These are phyloP conservation scores for Spinacia oleracea DNA, from an alignment of 179 eudicot genomes.

Conservation along the genomic window DNA sequence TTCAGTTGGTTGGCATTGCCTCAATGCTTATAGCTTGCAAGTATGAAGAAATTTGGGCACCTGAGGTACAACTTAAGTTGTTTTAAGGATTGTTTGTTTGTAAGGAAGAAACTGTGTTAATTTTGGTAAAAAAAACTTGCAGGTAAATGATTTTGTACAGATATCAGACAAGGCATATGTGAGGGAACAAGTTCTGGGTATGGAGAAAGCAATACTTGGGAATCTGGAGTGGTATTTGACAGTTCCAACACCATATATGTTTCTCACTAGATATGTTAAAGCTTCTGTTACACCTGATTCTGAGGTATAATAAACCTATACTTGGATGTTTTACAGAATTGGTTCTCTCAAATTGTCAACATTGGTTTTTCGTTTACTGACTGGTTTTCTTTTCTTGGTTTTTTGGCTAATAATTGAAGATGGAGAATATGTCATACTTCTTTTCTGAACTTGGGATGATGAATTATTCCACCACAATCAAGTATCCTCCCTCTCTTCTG, in stretches of 20 bases:
- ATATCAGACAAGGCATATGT: slow-evolving; percentile 77
- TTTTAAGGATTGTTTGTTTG: not conserved
- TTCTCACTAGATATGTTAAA: slow-evolving; percentile 62
- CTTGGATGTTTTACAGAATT: no score
- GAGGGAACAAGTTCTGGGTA: slow-evolving; percentile 58
- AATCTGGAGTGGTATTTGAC: slow-evolving; percentile 70
- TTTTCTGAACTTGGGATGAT: slow-evolving; percentile 67
- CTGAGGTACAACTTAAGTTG: slow-evolving; percentile 38
- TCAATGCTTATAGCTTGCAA: slow-evolving; percentile 84
- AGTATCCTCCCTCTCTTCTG: slow-evolving; percentile 56
- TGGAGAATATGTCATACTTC: slow-evolving; percentile 75
- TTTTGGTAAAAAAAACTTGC: not conserved
- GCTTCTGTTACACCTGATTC: slow-evolving; percentile 57
- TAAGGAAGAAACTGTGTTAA: not conserved
- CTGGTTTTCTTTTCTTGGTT: not conserved
- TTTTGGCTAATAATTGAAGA: slow-evolving; percentile 29
- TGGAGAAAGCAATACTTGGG: slow-evolving; percentile 76
- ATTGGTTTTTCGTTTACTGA: no score
- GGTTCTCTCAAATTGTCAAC: no score
- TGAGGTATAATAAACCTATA: slow-evolving; percentile 37
- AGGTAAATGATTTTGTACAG: slow-evolving; percentile 69
- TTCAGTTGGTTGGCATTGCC: slow-evolving; percentile 77
- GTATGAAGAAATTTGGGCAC: slow-evolving; percentile 96
- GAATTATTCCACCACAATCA: slow-evolving; percentile 48
- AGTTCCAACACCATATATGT: slow-evolving; percentile 81